Evolutionary conservation across 2,329 filamentous ascomycete species (phyloP), one percentile per base, ranked within the genome.

Genomic region (Kalmusia sp.): DNA sequence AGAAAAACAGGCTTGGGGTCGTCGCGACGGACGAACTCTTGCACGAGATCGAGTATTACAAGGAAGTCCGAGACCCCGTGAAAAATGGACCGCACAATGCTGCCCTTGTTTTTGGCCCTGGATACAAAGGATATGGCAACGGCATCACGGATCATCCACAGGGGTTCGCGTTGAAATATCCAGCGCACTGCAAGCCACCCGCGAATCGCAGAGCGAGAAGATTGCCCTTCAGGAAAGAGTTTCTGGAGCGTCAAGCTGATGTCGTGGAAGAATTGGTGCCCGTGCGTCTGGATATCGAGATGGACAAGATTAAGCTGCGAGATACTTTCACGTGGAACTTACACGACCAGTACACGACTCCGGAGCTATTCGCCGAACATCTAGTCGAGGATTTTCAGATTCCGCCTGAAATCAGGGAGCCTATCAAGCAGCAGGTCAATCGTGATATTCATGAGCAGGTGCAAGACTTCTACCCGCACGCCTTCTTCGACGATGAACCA

Each of bases 321-420:
- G 95, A 99, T 75, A 98, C 95, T 1, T 97, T 99, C 64, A 98
- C 95, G 3, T 99, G 93, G 93, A 99, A 99, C 74, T 82, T 98
- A 30, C 91, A 97, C 77, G 95, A 99, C 72, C 88, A 93, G 53
- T 83, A 95, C 11, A 85, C 96, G 3, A 83, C 86, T 19, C 85
- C 88, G 17, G 89, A 96, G 52, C 75, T 95, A 9, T 98, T 98
- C 72, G 91, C 93, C 1, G 87, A 91, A 53, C 92, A 95, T 71
- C 81, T 99, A 17, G 86, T 98, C 5, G 95, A 99, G 74, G 95
- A 99, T 70, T 80, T 89, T 58, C 82, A 82, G 35, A 85, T 99
- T 68, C 91, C 92, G 2, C 77, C 90, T 24, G 89, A 93, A 65
- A 74, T 81, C 15, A 79, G 80, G 40, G 74, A 71, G 3, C 82